These are phyloP conservation scores for Kwoniella newhampshirensis DNA, from an alignment of 768 basidiomycete genomes.

Conservation along the genomic window DNA sequence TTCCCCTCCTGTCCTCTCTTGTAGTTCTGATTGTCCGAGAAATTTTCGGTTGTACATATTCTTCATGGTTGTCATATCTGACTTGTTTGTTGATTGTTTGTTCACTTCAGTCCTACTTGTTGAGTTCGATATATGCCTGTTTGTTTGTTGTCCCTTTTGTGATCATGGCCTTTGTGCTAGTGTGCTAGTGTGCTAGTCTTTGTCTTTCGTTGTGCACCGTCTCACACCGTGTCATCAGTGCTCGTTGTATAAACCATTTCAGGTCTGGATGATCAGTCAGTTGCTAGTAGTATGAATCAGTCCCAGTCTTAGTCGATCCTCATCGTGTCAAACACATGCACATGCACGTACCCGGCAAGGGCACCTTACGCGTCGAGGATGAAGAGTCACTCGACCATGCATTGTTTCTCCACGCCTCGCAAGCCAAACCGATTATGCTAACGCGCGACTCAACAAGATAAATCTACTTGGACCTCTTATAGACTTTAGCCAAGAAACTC, in stretches of 20 bases:
- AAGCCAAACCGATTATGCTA: neutral
- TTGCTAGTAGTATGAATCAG: neutral
- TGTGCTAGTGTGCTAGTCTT: too few species aligned
- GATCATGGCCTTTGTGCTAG: neutral
- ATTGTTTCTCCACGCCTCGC: too few species aligned
- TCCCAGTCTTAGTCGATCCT: too few species aligned
- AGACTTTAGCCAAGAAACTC: conserved; percentile 85
- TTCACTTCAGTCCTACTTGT: too few species aligned
- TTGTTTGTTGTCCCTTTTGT: neutral
- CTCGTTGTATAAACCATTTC: neutral
- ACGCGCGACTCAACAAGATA: too few species aligned
- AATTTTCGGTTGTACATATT: neutral
- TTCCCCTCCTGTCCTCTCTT: too few species aligned
- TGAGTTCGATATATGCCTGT: too few species aligned
- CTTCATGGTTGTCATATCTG: too few species aligned
- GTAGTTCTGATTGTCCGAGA: neutral
- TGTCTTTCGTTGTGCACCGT: too few species aligned
- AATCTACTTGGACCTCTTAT: conserved; percentile 62
- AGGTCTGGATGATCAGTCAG: neutral
- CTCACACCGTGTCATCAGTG: too few species aligned
- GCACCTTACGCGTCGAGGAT: neutral
- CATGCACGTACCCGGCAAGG: neutral
- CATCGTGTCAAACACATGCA: too few species aligned
- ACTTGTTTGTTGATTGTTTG: too few species aligned
- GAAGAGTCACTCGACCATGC: neutral